Percentiles rank a stretch among this genome's conserved stretches.
Evolutionary conservation across 2,329 filamentous ascomycete species (phyloP).

Genomic region (Hypoxylon sp.): DNA sequence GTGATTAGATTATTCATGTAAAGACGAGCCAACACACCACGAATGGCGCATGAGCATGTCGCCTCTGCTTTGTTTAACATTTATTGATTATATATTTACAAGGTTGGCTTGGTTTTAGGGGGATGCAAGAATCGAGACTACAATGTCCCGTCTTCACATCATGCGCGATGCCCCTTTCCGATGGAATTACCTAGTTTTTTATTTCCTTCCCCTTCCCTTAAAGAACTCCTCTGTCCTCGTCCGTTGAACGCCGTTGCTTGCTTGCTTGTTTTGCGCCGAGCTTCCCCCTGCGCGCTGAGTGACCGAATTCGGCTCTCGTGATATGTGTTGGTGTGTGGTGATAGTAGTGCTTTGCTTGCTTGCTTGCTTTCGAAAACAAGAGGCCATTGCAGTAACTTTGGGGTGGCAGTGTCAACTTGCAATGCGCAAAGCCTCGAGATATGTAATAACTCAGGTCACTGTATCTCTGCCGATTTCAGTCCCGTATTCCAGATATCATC

Average conservation of each 20-base stretch:
- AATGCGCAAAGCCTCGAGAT: background rate
- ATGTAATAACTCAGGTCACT: background rate
- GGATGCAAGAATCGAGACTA: no score
- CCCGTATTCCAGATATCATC: slow-evolving; percentile 21
- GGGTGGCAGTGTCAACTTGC: slow-evolving; percentile 10
- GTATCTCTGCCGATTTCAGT: slow-evolving; percentile 17
- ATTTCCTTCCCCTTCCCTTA: slow-evolving; percentile 16
- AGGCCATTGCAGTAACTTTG: slow-evolving; percentile 2
- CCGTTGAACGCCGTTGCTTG: slow-evolving; percentile 31
- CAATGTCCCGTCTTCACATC: no score
- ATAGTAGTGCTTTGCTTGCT: slow-evolving; percentile 7
- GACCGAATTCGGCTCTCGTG: slow-evolving; percentile 20
- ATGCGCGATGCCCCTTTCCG: no score
- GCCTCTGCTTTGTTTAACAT: slow-evolving; percentile 9
- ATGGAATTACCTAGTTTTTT: slow-evolving; percentile 17
- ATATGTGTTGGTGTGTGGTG: slow-evolving; percentile 7
- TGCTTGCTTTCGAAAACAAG: slow-evolving; percentile 6
- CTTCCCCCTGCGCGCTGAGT: slow-evolving; percentile 7
- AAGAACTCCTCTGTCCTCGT: no score
- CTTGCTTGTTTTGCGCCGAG: slow-evolving; percentile 7
- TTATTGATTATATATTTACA: slow-evolving; percentile 32
- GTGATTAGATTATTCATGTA: no score
- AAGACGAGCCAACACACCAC: background rate
- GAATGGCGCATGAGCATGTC: slow-evolving; percentile 19
- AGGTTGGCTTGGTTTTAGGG: background rate